Percentiles rank a stretch among this genome's conserved stretches.
phyloP scores from a whole-genome alignment of 148 eudicot species.

The Hydrangea macrophylla region DNA sequence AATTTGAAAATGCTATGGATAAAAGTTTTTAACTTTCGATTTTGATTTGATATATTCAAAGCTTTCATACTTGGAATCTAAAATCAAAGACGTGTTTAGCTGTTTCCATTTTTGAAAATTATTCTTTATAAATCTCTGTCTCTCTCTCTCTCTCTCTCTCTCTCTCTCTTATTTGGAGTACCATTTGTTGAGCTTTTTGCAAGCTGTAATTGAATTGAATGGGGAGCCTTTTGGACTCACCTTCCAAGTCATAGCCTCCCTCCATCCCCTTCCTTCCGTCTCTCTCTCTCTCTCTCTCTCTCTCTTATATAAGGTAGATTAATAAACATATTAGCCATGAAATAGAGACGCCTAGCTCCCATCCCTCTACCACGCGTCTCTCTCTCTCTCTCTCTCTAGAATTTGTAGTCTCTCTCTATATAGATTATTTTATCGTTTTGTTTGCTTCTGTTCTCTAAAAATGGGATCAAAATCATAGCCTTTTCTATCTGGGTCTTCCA shows the following conservation, averaged over 20 bases:
- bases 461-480: constrained; percentile 15
- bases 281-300: neutral
- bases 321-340: neutral
- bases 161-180: neutral
- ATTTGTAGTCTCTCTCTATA: neutral
- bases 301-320: neutral
- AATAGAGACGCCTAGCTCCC: neutral
- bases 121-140: neutral
- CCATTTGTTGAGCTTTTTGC: neutral
- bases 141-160: constrained; percentile 3
- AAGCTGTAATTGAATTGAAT: constrained; percentile 5
- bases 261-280: too few species aligned
- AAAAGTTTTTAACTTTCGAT: neutral
- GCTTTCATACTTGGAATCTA: neutral
- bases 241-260: neutral
- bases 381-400: neutral
- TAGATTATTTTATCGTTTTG: neutral
- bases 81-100: constrained; percentile 10
- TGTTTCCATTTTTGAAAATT: neutral
- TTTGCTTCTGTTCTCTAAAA: neutral
- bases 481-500: constrained; percentile 5
- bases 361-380: constrained; percentile 8
- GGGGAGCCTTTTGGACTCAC: neutral
- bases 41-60: neutral
- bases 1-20: neutral